Base-by-base conservation (phyloP, 1,284 basidiomycete species). In the Ustilago tritici region DNA sequence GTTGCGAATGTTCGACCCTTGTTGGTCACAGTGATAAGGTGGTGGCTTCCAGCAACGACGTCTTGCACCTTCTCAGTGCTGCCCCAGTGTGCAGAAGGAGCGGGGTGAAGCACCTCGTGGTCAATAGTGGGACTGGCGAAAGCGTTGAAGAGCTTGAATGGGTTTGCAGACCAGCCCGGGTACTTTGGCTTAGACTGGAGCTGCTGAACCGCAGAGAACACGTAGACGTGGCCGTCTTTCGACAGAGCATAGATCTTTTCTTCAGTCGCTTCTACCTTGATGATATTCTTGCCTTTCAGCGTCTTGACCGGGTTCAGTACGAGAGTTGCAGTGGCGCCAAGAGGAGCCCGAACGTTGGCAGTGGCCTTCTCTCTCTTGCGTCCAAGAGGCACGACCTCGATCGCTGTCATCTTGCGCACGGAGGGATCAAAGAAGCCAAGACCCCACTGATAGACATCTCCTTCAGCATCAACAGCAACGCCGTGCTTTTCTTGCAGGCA, bases 1-100 rank as follows among this genome's bases (percentile, higher is more conserved):
- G 93, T 91, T 0, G 91, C 90, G 83, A 93, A 95, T 2, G 92
- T 91, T 57, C 93, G 91, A 2, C 95, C 95, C 53, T 90, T 88
- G 32, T 91, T 93, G 3, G 95, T 95, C 12, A 96, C 87, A 0
- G 93, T 94, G 17, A 98, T 90, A 8, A 98, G 88, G 85, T 98
- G 95, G 82, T 93, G 90, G 23, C 88, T 86, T 9, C 95, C 95
- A 10, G 71, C 80, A 23, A 62, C 62, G 31, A 85, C 81, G 50
- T 83, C 79, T 35, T 50, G 46, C 4, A 84, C 66, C 32, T 70
- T 68, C 34, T 83, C 83, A 14, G 77, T 78, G 32, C 70, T 65
- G n/a, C 56, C 49, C 56, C 70, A 74, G 47, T 59, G 61, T 10
- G 68, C 71, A 1, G 72, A 66, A 1, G 79, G 74, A 8, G 71